Conservation (phyloP, 768 basidiomycete genomes). For the Leccinum subgranulosum region DNA sequence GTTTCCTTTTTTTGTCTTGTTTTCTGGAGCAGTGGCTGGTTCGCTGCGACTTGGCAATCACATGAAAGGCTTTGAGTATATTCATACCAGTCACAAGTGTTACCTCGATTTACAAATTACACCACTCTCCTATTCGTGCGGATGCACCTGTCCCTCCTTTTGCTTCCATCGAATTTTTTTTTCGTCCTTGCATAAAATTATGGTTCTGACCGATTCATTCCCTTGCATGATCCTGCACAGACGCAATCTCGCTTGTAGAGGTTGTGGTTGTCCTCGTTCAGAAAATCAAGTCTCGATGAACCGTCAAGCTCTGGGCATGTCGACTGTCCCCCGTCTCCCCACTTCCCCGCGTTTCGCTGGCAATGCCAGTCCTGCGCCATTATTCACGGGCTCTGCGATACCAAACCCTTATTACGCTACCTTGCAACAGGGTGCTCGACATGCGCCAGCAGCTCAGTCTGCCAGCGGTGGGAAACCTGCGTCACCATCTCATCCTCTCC, state of each 20-base stretch:
- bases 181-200: constrained; percentile 15
- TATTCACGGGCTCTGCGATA: constrained; percentile 20
- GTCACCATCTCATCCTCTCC: constrained; percentile 59
- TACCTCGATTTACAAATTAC: constrained; percentile 24
- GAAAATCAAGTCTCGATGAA: constrained; percentile 31
- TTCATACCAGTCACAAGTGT: constrained; percentile 18
- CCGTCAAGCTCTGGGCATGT: constrained; percentile 27
- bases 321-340: constrained; percentile 20
- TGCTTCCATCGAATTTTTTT: constrained; percentile 1
- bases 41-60: not conserved
- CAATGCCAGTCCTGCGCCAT: constrained; percentile 13
- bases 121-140: constrained; percentile 27
- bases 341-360: constrained; percentile 26
- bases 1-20: not conserved
- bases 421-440: constrained; percentile 21
- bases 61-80: not conserved
- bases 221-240: constrained; percentile 55
- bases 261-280: constrained; percentile 64
- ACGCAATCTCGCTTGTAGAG: constrained; percentile 74
- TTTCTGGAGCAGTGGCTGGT: constrained; percentile 1
- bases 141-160: constrained; percentile 4
- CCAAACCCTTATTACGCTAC: constrained; percentile 26
- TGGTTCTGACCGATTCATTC: constrained; percentile 47
- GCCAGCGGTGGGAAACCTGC: constrained; percentile 30
- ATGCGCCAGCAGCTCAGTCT: constrained; percentile 27